Evolutionary conservation across 2,329 filamentous ascomycete genomes (phyloP).

Genomic region (Aspergillus melleus): DNA sequence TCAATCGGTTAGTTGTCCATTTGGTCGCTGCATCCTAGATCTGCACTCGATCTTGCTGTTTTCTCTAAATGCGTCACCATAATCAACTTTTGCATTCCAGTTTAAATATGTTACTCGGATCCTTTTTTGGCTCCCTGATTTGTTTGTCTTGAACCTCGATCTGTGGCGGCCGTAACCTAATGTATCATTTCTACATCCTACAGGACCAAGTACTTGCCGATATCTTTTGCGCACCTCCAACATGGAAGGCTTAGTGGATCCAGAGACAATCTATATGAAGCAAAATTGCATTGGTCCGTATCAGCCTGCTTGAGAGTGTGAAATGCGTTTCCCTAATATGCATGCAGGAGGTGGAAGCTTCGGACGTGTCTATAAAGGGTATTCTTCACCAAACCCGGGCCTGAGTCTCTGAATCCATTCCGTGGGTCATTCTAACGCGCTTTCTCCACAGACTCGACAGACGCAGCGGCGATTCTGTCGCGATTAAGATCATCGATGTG

Average conservation of each 20-base stretch:
- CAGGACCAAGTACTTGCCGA: slow-evolving; percentile 1
- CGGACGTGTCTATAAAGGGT: slow-evolving; percentile 98
- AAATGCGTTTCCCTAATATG: slow-evolving; percentile 20
- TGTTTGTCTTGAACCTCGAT: not conserved
- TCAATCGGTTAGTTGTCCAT: slow-evolving; percentile 9
- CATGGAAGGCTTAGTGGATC: slow-evolving; percentile 66
- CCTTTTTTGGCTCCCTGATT: not conserved
- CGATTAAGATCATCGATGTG: slow-evolving; percentile 98
- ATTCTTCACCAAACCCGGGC: slow-evolving; percentile 27
- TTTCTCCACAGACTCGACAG: slow-evolving; percentile 72
- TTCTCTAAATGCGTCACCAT: no score
- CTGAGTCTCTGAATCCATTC: not conserved
- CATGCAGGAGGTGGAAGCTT: slow-evolving; percentile 86
- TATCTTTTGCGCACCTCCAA: slow-evolving; percentile 16
- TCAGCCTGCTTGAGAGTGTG: slow-evolving; percentile 4
- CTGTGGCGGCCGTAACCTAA: not conserved
- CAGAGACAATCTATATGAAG: slow-evolving; percentile 89
- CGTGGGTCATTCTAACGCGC: slow-evolving; percentile 4
- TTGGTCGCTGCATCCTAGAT: not conserved
- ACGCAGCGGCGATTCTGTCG: slow-evolving; percentile 86
- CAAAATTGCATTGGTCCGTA: slow-evolving; percentile 78
- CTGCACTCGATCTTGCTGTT: not conserved
- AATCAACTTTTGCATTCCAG: not conserved
- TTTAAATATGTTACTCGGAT: not conserved
- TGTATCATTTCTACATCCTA: not conserved